Base-by-base conservation (phyloP, 2,329 filamentous ascomycete species). In the Ambrosiella beaveri region DNA sequence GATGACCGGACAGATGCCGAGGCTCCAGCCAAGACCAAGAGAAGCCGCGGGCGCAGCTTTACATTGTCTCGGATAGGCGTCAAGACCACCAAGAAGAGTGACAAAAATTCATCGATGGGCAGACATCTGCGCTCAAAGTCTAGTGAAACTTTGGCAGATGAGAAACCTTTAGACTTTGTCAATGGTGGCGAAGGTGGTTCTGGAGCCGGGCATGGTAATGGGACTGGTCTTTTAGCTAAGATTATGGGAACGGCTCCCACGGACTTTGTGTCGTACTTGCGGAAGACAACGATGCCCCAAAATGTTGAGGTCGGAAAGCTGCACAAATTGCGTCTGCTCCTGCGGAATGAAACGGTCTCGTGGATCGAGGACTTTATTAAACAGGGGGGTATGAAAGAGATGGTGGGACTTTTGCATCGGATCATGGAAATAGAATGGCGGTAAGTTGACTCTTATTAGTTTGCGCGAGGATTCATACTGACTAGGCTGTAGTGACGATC, bases 361-460 rank as follows among this genome's bases (percentile, higher is more conserved):
- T 98, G 93, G 93, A 94, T 94, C 2, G 88, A 97, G 67, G 80
- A 83, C 11, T 98, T 97, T 68, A 88, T 97, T 64, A 78, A 82
- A 45, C 83, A 90, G 62, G 89, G 88, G 13, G 93, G 93, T 17
- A 95, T 97, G 89, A 80, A 85, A 63, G 88, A 96, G 69, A 86
- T 97, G 62, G 85, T 96, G 40, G 81, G 80, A 44, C 73, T 97
- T 57, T 75, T 97, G 53, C 85, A 95, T 69, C 81, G 91, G n/a
- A 95, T 91, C 64, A 89, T 96, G 79, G 85, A 85, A 56, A 84
- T 98, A 39, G 93, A 97, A 69, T 98, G 93, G 91, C 88, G 90
- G 86, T 89, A 71, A 68, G 82, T 71, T 40, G 68, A 19, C 39
- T 41, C 11, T 37, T 11, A 5, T 37, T 5, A 15, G 11, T 41